Evolutionary conservation across 306 rosid species (phyloP).

Genomic region (Lupinus albus): DNA sequence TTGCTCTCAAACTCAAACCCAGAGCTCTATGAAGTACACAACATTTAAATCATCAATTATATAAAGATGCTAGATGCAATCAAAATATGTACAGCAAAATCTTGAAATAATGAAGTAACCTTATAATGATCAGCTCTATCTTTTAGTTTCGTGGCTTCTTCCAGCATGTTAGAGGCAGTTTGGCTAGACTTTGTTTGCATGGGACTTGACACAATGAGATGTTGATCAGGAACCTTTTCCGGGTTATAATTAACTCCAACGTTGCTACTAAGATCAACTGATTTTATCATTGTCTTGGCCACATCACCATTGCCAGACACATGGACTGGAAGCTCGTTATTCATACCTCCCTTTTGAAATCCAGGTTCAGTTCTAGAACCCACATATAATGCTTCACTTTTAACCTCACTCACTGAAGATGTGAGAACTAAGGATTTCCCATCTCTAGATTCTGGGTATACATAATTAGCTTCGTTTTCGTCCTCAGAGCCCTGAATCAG

Average conservation of each 20-base stretch:
- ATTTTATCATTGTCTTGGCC: conserved; percentile 45
- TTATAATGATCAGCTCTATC: conserved; percentile 66
- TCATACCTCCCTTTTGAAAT: conserved; percentile 46
- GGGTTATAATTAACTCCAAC: conserved; percentile 39
- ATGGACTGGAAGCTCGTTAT: conserved; percentile 44
- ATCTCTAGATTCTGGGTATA: conserved; percentile 41
- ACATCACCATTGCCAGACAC: conserved; percentile 43
- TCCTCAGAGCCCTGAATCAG: conserved; percentile 50
- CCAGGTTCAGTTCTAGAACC: conserved; percentile 42
- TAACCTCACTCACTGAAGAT: conserved; percentile 41
- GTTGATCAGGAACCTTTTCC: conserved; percentile 50
- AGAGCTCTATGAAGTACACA: conserved; percentile 51
- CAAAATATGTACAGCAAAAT: conserved; percentile 40
- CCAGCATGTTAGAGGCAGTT: conserved; percentile 53
- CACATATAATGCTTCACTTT: conserved; percentile 41
- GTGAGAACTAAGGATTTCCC: conserved; percentile 48
- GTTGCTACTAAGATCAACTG: conserved; percentile 44
- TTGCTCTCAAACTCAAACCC: conserved; percentile 78
- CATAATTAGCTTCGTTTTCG: conserved; percentile 38
- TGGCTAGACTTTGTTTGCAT: conserved; percentile 47
- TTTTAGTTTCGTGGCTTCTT: conserved; percentile 66
- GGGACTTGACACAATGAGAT: conserved; percentile 50
- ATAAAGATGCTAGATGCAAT: conserved; percentile 31
- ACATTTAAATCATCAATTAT: conserved; percentile 28
- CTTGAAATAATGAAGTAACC: conserved; percentile 53